phyloP scores from a whole-genome alignment of 2,329 filamentous ascomycete genomes.

The Pleoardoris graminearum region DNA sequence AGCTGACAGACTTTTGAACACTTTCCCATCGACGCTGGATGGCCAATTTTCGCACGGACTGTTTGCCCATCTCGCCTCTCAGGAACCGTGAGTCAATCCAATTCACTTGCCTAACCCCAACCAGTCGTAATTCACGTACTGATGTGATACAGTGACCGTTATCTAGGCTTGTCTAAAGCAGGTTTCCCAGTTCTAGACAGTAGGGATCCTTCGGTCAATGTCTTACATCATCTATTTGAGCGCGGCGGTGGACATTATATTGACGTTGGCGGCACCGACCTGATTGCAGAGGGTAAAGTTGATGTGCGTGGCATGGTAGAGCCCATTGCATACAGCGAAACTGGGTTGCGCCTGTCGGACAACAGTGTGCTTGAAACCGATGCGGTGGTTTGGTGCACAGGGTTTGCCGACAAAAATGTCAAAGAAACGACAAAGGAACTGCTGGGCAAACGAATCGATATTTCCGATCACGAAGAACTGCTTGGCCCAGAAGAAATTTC shows the following conservation, averaged over 20 bases:
- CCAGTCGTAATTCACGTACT: not conserved
- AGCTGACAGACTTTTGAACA: slow-evolving; percentile 22
- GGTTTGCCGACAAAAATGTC: slow-evolving; percentile 41
- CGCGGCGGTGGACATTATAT: slow-evolving; percentile 49
- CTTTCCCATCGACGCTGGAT: not conserved
- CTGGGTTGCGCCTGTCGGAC: slow-evolving; percentile 42
- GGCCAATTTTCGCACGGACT: slow-evolving; percentile 5
- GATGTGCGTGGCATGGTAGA: slow-evolving; percentile 25
- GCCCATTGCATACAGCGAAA: slow-evolving; percentile 37
- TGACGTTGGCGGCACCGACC: slow-evolving; percentile 42
- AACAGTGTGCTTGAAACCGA: slow-evolving; percentile 41
- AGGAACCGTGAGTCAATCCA: slow-evolving; percentile 3
- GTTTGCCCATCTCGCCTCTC: slow-evolving; percentile 4
- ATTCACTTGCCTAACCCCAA: not conserved
- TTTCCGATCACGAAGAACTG: not conserved
- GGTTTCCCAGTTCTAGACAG: slow-evolving; percentile 48
- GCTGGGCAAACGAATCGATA: slow-evolving; percentile 7
- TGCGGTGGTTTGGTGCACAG: slow-evolving; percentile 50
- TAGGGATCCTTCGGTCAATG: slow-evolving; percentile 22
- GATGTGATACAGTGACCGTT: slow-evolving; percentile 28
- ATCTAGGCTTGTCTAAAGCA: slow-evolving; percentile 34
- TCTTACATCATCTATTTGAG: slow-evolving; percentile 38
- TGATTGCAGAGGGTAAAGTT: slow-evolving; percentile 41
- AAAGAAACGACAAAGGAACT: slow-evolving; percentile 4
- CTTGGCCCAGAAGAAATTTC: slow-evolving; percentile 36